A percentile compares a stretch with the other conserved stretches of the same genome.
Conservation (phyloP, 352 stramenopile genomes). For the Phytophthora sp. region DNA sequence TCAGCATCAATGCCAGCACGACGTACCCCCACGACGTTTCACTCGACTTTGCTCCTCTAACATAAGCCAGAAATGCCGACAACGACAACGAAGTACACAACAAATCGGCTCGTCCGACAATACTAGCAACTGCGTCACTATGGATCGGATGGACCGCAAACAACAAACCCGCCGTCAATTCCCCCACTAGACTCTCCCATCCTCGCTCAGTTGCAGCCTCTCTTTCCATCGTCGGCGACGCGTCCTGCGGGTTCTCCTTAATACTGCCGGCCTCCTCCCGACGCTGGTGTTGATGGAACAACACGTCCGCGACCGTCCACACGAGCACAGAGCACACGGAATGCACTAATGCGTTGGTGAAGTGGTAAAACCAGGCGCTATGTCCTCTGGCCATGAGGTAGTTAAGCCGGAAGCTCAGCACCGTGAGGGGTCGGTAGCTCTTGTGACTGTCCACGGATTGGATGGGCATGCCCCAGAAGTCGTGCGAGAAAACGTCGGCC, state of each 20-base stretch:
- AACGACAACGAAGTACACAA: slow-evolving; percentile 80
- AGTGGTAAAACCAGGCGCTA: slow-evolving; percentile 69
- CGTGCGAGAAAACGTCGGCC: slow-evolving; percentile 67
- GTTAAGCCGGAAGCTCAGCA: slow-evolving; percentile 80
- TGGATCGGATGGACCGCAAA: slow-evolving; percentile 93
- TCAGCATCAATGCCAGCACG: slow-evolving; percentile 22
- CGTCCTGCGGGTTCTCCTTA: slow-evolving; percentile 31
- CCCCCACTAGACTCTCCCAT: not conserved
- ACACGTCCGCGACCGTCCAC: slow-evolving; percentile 45
- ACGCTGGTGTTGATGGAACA: slow-evolving; percentile 36
- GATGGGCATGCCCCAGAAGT: slow-evolving; percentile 90
- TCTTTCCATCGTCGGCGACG: not conserved
- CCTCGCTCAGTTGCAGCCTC: not conserved
- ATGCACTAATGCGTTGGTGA: slow-evolving; percentile 81
- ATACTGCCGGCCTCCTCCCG: not conserved
- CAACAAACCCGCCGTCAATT: slow-evolving; percentile 62
- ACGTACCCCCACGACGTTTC: slow-evolving; percentile 32
- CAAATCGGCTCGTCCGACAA: slow-evolving; percentile 92
- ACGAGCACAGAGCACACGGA: slow-evolving; percentile 62
- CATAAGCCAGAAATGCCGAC: slow-evolving; percentile 65
- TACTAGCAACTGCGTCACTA: slow-evolving; percentile 88
- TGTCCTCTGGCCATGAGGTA: slow-evolving; percentile 51
- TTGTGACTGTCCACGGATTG: slow-evolving; percentile 74
- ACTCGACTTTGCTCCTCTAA: slow-evolving; percentile 21
- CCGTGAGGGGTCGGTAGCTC: slow-evolving; percentile 86